Evolutionary conservation across 148 eudicot genomes (phyloP), one percentile per base, ranked within the genome.

Genomic region (Bassia scoparia): DNA sequence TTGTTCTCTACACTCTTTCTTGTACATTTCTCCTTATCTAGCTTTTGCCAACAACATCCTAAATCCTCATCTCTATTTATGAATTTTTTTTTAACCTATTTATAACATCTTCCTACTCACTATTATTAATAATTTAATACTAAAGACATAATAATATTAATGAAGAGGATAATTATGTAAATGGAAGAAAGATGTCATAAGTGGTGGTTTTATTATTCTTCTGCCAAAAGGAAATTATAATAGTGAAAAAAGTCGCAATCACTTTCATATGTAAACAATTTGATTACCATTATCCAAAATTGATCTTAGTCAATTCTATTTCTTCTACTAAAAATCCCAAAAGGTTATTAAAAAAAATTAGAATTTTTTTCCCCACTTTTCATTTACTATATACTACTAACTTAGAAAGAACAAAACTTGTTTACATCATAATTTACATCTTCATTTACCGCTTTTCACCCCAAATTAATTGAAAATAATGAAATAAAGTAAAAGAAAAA

Each of bases 251-350:
- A 37, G 67, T 63, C 6, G 67, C 29, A 46, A 63, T 63, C 41
- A 63, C 67, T 63, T 35, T 63, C 46, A 63, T 63, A 35, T 63
- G 67, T 63, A n/a, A n/a, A n/a, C 67, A 74, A 46, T 41, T 24
- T 20, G 62, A 68, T 26, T 48, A 53, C 43, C 17, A 78, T 50
- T 68, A 54, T 35, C 44, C 56, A 56, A 34, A 29, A 63, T 37
- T 33, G 35, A 41, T 37, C 33, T 58, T 27, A 73, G 35, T 44
- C 76, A 61, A 63, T 37, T 65, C 49, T 52, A 44, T 52, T 37
- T 74, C 70, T 65, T 23, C 62, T 59, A 34, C 54, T 49, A 64
- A 52, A 56, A 52, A 54, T 60, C 24, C 31, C 14, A 72, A 12
- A 59, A 71, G 35, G 20, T 21, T 0, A 38, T 2, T 41, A 26